Evolutionary conservation across 139 green algal species (phyloP), one percentile per base, ranked within the genome.

Genomic region (Haematococcus sp.): DNA sequence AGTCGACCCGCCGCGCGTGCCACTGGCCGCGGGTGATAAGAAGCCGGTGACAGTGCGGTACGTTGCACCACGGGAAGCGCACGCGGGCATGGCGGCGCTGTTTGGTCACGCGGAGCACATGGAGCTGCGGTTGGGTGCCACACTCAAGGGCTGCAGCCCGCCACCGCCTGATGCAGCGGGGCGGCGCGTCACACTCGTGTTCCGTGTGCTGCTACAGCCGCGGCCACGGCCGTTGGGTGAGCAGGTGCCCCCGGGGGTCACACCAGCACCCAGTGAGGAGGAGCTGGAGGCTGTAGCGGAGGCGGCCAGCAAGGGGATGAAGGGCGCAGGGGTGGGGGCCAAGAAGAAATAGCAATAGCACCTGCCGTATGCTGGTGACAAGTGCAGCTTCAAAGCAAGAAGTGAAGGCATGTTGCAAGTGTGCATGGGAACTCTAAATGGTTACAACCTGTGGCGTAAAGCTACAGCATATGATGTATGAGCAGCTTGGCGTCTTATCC

Each of bases 1-100:
- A 3, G 49, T 91, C 19, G 81, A 83, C 23, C 59, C 46, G 0
- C 25, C 55, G 1, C 81, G 80, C 46, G 1, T 87, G 0, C 13
- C 76, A 23, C 65, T 82, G 7, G 49, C 81, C 17, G 78, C 73
- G 35, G 84, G 84, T 15, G 81, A 89, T 43, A 74, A 75, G n/a
- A 76, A 74, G 63, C n/a, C 73, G 23, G 1, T 89, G 5, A 70
- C 63, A 0, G 28, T 86, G 1, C 61, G 66, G 60, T 86, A 76
- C 72, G 72, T 56, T 1, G 51, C 75, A 5, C 75, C 80, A 3
- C 25, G 32, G 4, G 49, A 67, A 40, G 63, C 72, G 20, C 71
- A 82, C 25, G 58, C 80, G 0, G 80, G 75, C 61, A 82, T 86
- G 75, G 80, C 75, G 0, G 80, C 68, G 15, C 44, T 73, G 19